Evolutionary conservation across 768 basidiomycete genomes (phyloP), one percentile per base, ranked within the genome.

Genomic region (Porphyrellus cyaneotinctus): DNA sequence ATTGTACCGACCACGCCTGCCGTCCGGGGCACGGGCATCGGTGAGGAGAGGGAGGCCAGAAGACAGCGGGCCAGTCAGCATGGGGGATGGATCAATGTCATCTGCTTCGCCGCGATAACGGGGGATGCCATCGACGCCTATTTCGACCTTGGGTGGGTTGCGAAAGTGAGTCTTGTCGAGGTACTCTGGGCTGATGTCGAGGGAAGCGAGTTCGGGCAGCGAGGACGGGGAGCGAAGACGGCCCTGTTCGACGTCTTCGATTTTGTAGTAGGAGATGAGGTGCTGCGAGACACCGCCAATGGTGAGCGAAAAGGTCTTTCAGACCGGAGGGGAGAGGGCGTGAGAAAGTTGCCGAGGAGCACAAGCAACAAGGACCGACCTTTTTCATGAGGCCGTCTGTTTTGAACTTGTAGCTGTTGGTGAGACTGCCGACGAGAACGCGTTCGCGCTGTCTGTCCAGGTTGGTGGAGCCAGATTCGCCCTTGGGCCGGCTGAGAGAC

Each of bases 331-430:
- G 38, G 38, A 18, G 4, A 30, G 33, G n/a, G 59, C 65, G 65
- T 72, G 67, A 72, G 66, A 70, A 72, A 61, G 35, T 23, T 15
- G 42, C 30, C 15, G 36, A 18, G 36, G 54, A 22, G 51, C 17
- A 47, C 15, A 43, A 45, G 53, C 45, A 44, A 35, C 47, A 60
- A 49, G 39, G 57, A 70, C 81, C 60, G 41, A 93, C 95, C 83
- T 97, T 97, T 78, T 98, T 98, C 84, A 97, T 92, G 69, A 98
- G 80, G 8, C 95, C 95, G 52, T 92, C 87, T 0, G 78, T 70
- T 66, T 95, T 95, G 79, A 95, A 97, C 70, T 92, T 92, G 78
- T 89, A 87, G 66, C 83, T 88, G 71, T 92, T 94, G 10, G 94
- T 97, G 63, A 97, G 72, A 63, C 91, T 93, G 30, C 95, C 95